These are phyloP conservation scores for Musa balbisiana DNA, from an alignment of 202 grass and related monocot genomes.

Conservation along the genomic window DNA sequence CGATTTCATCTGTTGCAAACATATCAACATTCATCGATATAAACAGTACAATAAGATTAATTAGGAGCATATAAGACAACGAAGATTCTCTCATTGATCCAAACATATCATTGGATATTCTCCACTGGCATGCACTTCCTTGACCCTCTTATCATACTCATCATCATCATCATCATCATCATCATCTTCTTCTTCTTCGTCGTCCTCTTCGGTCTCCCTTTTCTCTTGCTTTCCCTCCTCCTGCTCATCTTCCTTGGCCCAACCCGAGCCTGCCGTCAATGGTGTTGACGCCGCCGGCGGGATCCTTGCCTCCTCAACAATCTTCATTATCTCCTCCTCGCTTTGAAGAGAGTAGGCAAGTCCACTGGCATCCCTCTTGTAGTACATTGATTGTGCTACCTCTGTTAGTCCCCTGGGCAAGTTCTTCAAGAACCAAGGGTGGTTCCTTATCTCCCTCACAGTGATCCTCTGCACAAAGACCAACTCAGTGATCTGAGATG, in stretches of 20 bases:
- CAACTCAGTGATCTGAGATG: background rate
- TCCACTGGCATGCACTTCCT: slow-evolving; percentile 59
- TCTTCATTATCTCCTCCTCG: slow-evolving; percentile 83
- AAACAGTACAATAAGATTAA: background rate
- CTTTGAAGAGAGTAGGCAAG: slow-evolving; percentile 68
- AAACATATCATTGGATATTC: background rate
- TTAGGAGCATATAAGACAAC: background rate
- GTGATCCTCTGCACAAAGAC: slow-evolving; percentile 65
- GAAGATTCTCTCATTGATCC: background rate
- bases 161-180: slow-evolving; percentile 31
- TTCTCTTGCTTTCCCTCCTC: slow-evolving; percentile 44
- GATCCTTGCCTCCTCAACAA: slow-evolving; percentile 53
- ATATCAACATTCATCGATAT: background rate
- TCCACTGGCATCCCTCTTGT: slow-evolving; percentile 52
- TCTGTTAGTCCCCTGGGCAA: slow-evolving; percentile 80
- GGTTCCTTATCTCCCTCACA: slow-evolving; percentile 82
- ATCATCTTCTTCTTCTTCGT: slow-evolving; percentile 17
- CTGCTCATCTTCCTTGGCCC: slow-evolving; percentile 65
- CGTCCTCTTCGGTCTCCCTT: background rate
- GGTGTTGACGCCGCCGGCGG: slow-evolving; percentile 44
- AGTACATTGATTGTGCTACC: slow-evolving; percentile 64
- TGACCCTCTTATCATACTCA: slow-evolving; percentile 77
- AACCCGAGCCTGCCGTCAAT: slow-evolving; percentile 37
- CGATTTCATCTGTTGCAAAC: background rate
- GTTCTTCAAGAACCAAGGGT: slow-evolving; percentile 98